Percentiles rank a stretch among this genome's conserved stretches.
phyloP scores from a whole-genome alignment of 176 grass and related monocot species.

The barley (Hordeum vulgare) region DNA sequence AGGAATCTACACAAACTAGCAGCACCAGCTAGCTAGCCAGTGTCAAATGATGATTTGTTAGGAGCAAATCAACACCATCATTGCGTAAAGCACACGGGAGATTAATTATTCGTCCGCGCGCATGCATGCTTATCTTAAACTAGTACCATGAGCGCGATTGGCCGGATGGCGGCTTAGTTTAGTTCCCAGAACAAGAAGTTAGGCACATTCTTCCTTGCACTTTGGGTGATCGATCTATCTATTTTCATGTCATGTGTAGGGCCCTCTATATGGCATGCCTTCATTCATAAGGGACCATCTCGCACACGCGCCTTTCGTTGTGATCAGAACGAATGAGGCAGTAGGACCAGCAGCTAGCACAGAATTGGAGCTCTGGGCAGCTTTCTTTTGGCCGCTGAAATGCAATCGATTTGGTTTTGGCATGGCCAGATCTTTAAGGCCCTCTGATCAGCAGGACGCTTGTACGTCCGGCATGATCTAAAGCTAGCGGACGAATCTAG shows the following conservation, averaged over 20 bases:
- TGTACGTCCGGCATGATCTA: conserved; percentile 11
- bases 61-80: conserved; percentile 37
- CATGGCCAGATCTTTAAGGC: conserved; percentile 9
- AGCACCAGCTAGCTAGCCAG: neutral
- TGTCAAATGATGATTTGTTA: conserved; percentile 22
- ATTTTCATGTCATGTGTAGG: neutral
- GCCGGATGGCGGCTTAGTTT: neutral
- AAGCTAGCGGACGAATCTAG: neutral
- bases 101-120: neutral
- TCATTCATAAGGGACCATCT: conserved; percentile 19
- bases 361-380: neutral
- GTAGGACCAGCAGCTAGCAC: conserved; percentile 15
- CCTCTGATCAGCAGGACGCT: neutral
- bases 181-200: conserved; percentile 28
- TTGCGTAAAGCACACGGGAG: conserved; percentile 6
- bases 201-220: conserved; percentile 44
- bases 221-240: conserved; percentile 6
- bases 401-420: conserved; percentile 8
- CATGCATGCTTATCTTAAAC: conserved; percentile 26
- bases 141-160: neutral
- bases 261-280: conserved; percentile 21
- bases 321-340: conserved; percentile 15
- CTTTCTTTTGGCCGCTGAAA: conserved; percentile 11
- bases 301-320: conserved; percentile 13
- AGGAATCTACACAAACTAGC: neutral